These are phyloP conservation scores for Physocladia obscura DNA, from an alignment of 192 early-diverging fungal species.

Conservation along the genomic window DNA sequence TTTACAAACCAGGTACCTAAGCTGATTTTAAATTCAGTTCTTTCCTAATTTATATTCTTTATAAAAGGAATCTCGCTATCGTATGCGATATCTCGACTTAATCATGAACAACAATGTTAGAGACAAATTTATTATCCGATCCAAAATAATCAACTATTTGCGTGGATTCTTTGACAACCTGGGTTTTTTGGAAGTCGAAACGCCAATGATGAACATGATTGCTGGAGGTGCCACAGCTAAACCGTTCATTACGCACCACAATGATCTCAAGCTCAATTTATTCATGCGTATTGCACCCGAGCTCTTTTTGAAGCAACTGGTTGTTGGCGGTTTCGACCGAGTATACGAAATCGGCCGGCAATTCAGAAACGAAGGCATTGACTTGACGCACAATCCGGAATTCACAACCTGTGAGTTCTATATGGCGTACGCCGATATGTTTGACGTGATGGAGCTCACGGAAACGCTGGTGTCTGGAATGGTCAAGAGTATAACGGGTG, in stretches of 20 bases:
- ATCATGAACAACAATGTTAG: conserved; percentile 98
- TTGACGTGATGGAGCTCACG: conserved; percentile 95
- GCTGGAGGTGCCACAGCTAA: conserved; percentile 93
- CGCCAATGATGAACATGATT: conserved; percentile 99
- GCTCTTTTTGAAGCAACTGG: conserved; percentile 95
- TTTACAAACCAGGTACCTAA: conserved; percentile 81
- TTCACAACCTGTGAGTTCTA: conserved; percentile 99
- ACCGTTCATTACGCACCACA: conserved; percentile 99
- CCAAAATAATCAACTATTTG: conserved; percentile 94
- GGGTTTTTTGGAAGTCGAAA: conserved; percentile 98
- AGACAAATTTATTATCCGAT: conserved; percentile 88
- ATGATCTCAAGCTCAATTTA: conserved; percentile 96
- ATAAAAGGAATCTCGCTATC: conserved; percentile 79
- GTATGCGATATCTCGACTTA: conserved; percentile 96
- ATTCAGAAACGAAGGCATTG: conserved; percentile 99
- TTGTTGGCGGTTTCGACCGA: conserved; percentile 96
- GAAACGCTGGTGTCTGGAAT: conserved; percentile 84
- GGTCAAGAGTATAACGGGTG: conserved; percentile 90
- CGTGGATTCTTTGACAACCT: conserved; percentile 91
- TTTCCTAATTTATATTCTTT: background rate
- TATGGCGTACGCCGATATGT: conserved; percentile 98
- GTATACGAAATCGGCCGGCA: conserved; percentile 99
- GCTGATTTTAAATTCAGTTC: background rate
- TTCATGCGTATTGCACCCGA: conserved; percentile 99
- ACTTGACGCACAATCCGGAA: conserved; percentile 99